Percentiles rank a stretch among this genome's conserved stretches.
phyloP scores from a whole-genome alignment of 805 yeast genomes.

The Ogataea wickerhamii region DNA sequence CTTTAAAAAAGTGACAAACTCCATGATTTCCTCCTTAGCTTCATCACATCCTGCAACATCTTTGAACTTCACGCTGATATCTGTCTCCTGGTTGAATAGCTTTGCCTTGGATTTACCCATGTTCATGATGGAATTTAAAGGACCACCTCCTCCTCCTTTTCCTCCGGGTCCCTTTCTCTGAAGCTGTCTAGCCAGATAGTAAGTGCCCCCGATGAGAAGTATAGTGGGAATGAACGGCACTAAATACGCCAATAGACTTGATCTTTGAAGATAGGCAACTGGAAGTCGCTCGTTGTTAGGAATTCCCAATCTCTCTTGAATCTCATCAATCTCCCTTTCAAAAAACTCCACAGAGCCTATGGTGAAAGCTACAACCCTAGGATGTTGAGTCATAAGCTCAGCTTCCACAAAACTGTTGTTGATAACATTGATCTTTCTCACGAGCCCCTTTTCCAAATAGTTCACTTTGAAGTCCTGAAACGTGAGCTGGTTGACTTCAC shows the following conservation, averaged over 20 bases:
- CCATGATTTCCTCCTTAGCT: slow-evolving; percentile 97
- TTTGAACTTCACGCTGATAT: slow-evolving; percentile 79
- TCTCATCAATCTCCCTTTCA: slow-evolving; percentile 72
- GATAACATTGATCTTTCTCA: slow-evolving; percentile 66
- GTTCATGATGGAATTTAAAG: slow-evolving; percentile 74
- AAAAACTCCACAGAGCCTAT: slow-evolving; percentile 89
- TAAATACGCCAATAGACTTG: slow-evolving; percentile 58
- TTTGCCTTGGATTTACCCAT: slow-evolving; percentile 92
- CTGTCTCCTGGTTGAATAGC: slow-evolving; percentile 86
- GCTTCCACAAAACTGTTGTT: slow-evolving; percentile 76
- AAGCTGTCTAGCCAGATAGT: slow-evolving; percentile 49
- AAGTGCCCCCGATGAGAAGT: slow-evolving; percentile 81
- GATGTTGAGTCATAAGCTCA: slow-evolving; percentile 36
- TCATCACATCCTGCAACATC: slow-evolving; percentile 98
- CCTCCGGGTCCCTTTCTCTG: slow-evolving; percentile 42
- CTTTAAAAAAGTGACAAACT: slow-evolving; percentile 89
- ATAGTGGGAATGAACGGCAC: slow-evolving; percentile 86
- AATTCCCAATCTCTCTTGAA: slow-evolving; percentile 67
- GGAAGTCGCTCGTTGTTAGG: slow-evolving; percentile 70
- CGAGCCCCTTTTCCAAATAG: slow-evolving; percentile 74
- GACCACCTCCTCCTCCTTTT: slow-evolving; percentile 56
- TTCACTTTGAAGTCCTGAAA: slow-evolving; percentile 87
- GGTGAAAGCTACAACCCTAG: slow-evolving; percentile 48
- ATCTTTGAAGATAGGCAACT: slow-evolving; percentile 71
- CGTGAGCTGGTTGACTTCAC: slow-evolving; percentile 48